Evolutionary conservation across 208 protist species (phyloP), one percentile per base, ranked within the genome.

Genomic region (Angomonas ambiguus): DNA sequence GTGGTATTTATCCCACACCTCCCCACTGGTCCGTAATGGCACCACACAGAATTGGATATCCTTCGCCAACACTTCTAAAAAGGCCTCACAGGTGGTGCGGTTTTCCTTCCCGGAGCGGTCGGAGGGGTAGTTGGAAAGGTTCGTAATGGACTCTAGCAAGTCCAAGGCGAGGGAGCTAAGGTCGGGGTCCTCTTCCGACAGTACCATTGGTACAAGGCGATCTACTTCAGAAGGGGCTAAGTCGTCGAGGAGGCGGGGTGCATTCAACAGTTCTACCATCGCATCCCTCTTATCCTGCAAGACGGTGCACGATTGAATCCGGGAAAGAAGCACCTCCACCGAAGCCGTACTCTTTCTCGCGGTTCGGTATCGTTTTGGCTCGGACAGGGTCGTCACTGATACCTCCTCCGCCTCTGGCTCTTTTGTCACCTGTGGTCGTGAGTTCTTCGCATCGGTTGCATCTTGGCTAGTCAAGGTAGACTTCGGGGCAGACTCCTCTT

Each of bases 221-320:
- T 28, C 62, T 6, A 89, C 49, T 27, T 87, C 80, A 10, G 68
- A 64, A 3, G 79, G 65, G 28, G 63, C 71, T 34, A 91, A 72
- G 0, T 76, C 78, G 66, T 80, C 83, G 3, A 83, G 82, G 8
- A 94, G 77, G 30, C 89, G 82, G 1, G 69, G 28, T 33, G 74
- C 79, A 13, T 74, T 55, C 57, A 80, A 38, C 2, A 94, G 69
- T 32, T 85, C 80, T 10, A 64, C 72, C 42, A 92, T 64, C 5
- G 88, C 85, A 24, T 94, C 85, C 48, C 88, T 85, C 25, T 84
- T 71, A 70, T 94, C 88, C 66, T 94, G 88, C 27, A 78, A 69
- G n/a, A 94, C 79, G 22, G 74, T 82, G 72, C 88, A 94, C 1
- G 82, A 84, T 33, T 91, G 65, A 22, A 91, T 65, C 27, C 88